Percentiles rank a stretch among this genome's conserved stretches.
These are phyloP conservation scores for Crithidia brevicula DNA, from an alignment of 208 protist species.

Conservation along the genomic window DNA sequence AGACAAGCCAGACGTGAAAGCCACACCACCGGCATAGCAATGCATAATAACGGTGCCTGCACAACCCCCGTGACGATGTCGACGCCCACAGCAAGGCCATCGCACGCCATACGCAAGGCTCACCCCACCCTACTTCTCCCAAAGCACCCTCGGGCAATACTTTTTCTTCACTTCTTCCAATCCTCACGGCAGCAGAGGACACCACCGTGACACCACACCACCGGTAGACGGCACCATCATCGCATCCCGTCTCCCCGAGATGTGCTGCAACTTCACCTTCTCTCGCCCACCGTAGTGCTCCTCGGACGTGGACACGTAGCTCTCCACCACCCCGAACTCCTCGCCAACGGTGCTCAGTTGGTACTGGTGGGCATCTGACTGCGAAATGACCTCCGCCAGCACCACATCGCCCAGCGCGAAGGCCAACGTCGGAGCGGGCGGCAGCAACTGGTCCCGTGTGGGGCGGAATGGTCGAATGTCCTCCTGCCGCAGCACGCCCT, in stretches of 20 bases:
- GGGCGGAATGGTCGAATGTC: constrained; percentile 77
- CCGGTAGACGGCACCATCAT: constrained; percentile 49
- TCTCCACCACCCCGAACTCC: constrained; percentile 71
- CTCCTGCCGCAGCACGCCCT: constrained; percentile 70
- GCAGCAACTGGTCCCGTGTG: constrained; percentile 54
- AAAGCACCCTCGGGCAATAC: no score
- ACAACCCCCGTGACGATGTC: no score
- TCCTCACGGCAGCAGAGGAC: constrained; percentile 45
- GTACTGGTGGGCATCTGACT: constrained; percentile 81
- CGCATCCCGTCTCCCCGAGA: constrained; percentile 60
- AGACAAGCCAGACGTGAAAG: no score
- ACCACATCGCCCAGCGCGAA: constrained; percentile 73
- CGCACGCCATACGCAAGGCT: no score
- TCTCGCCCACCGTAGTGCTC: constrained; percentile 13
- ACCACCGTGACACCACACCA: constrained; percentile 62
- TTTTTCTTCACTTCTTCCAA: background rate
- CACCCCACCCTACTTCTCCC: no score
- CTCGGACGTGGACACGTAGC: constrained; percentile 10
- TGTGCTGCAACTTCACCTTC: constrained; percentile 44
- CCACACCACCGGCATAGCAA: no score
- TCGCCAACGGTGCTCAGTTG: constrained; percentile 66
- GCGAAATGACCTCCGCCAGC: constrained; percentile 74
- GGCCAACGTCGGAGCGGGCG: constrained; percentile 51
- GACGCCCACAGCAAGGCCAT: no score
- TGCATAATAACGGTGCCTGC: no score